A percentile compares a stretch with the other conserved stretches of the same genome.
Conservation (phyloP, 2,329 filamentous ascomycete species). For the Pezicula neosporulosa region DNA sequence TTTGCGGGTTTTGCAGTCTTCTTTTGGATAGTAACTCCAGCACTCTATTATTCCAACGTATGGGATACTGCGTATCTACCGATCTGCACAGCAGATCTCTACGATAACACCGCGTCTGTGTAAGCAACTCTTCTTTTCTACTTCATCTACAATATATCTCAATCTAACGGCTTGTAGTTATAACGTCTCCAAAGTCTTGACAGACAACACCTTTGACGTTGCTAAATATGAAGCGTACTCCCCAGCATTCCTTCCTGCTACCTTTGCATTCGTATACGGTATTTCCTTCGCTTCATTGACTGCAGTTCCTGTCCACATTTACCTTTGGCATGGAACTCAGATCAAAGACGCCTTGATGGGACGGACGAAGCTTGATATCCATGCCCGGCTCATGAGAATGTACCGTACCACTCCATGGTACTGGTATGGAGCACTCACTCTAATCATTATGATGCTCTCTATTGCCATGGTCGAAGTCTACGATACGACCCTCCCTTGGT, state of each 20-base stretch:
- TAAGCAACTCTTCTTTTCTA: too few relatives aligned
- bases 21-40: conserved; percentile 3
- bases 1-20: conserved; percentile 41
- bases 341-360: conserved; percentile 44
- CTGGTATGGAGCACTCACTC: conserved; percentile 44
- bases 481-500: conserved; percentile 29
- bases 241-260: conserved; percentile 66
- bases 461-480: conserved; percentile 28
- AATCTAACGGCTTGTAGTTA: conserved; percentile 35
- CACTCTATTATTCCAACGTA: conserved; percentile 1
- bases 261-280: conserved; percentile 66
- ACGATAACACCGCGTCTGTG: conserved; percentile 61
- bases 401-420: conserved; percentile 52
- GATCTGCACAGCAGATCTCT: conserved; percentile 67
- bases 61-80: conserved; percentile 37
- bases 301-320: conserved; percentile 62
- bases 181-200: conserved; percentile 61
- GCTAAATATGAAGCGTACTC: conserved; percentile 65
- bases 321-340: conserved; percentile 61
- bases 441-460: conserved; percentile 27
- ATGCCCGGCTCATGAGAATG: conserved; percentile 49
- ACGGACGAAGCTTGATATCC: conserved; percentile 43
- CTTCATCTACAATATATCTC: too few relatives aligned
- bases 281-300: conserved; percentile 69
- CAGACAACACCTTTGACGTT: conserved; percentile 59